These are phyloP conservation scores for Zizania palustris DNA, from an alignment of 202 grass and related monocot species.

Conservation along the genomic window DNA sequence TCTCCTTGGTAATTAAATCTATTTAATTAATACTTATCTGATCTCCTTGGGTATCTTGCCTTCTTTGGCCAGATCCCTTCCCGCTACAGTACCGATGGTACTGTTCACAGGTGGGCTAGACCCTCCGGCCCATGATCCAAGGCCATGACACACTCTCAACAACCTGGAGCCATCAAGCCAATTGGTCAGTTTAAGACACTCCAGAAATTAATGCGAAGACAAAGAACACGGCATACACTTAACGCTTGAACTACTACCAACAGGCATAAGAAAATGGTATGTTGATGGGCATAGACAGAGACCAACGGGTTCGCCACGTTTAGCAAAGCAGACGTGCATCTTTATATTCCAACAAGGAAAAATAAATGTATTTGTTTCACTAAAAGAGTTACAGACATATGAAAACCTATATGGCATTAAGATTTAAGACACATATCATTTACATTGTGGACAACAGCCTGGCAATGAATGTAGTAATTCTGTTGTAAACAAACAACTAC, in stretches of 20 bases:
- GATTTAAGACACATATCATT: no score
- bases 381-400: neutral
- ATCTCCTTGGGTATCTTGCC: no score
- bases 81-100: no score
- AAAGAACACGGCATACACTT: no score
- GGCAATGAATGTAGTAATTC: neutral
- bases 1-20: no score
- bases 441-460: neutral
- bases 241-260: neutral
- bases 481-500: neutral
- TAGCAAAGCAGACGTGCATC: neutral
- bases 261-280: no score
- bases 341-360: neutral
- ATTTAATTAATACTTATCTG: no score
- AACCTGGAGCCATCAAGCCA: conserved; percentile 49
- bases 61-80: no score
- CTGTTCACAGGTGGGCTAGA: no score
- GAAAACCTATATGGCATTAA: neutral
- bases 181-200: neutral
- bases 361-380: neutral
- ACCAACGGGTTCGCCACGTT: neutral
- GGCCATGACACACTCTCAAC: conserved; percentile 94
- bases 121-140: no score
- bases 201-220: no score
- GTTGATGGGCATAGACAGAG: neutral